A percentile compares a stretch with the other conserved stretches of the same genome.
phyloP scores from a whole-genome alignment of 1,284 basidiomycete species.

The Cerioporus squamosus region DNA sequence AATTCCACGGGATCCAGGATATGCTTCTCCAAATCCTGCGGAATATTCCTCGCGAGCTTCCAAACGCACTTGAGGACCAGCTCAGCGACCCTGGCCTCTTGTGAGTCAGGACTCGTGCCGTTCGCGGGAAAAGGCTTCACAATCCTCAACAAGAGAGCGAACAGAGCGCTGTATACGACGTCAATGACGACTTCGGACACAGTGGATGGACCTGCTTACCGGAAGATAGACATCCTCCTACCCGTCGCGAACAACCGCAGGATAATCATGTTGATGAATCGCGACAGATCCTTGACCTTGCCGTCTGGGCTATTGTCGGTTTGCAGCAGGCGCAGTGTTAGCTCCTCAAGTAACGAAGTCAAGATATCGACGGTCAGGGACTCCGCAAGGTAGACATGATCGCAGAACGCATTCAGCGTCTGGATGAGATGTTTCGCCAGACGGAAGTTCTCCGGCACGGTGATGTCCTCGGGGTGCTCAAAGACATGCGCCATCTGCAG shows the following conservation, averaged over 20 bases:
- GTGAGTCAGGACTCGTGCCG: constrained; percentile 69
- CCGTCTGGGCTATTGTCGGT: constrained; percentile 83
- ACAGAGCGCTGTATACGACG: constrained; percentile 60
- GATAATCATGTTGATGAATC: constrained; percentile 99
- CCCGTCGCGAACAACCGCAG: constrained; percentile 92
- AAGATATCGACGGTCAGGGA: constrained; percentile 82
- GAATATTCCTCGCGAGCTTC: constrained; percentile 96
- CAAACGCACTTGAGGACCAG: constrained; percentile 98
- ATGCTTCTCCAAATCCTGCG: constrained; percentile 84
- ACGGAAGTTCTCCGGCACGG: constrained; percentile 80
- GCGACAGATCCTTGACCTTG: constrained; percentile 86
- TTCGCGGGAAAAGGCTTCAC: constrained; percentile 84
- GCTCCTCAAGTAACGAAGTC: constrained; percentile 81
- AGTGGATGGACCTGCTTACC: constrained; percentile 54
- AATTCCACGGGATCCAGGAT: constrained; percentile 87
- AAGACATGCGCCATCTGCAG: constrained; percentile 91
- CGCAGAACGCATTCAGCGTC: constrained; percentile 90
- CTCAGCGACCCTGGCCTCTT: constrained; percentile 92
- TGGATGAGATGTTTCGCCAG: constrained; percentile 96
- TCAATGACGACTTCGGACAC: constrained; percentile 5
- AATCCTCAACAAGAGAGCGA: constrained; percentile 85
- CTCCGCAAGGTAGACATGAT: constrained; percentile 81
- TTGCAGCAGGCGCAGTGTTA: constrained; percentile 88
- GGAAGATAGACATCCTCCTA: constrained; percentile 90
- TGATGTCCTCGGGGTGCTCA: constrained; percentile 75